Percentiles rank a stretch among this genome's conserved stretches.
These are phyloP conservation scores for Hymenoscyphus infarciens DNA, from an alignment of 2,329 filamentous ascomycete genomes.

Conservation along the genomic window DNA sequence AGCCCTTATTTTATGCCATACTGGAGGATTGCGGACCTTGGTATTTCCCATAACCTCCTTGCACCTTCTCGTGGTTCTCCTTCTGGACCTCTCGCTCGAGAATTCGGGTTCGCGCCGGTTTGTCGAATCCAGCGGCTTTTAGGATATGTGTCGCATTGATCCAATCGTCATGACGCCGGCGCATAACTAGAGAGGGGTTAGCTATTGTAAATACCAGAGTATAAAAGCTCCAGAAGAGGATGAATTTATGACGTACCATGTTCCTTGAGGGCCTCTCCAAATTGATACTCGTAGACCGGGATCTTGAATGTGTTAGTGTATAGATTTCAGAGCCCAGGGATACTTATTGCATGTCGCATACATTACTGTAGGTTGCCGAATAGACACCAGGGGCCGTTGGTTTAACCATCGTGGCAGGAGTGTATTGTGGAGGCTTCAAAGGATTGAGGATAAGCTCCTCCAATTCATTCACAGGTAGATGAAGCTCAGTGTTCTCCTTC, in stretches of 20 bases:
- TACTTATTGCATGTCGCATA: conserved; percentile 38
- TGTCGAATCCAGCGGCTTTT: conserved; percentile 95
- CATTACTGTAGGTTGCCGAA: conserved; percentile 67
- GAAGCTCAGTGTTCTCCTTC: neutral
- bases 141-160: conserved; percentile 99
- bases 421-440: neutral
- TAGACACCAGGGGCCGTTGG: conserved; percentile 46
- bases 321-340: neutral
- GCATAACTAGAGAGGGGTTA: conserved; percentile 60
- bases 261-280: conserved; percentile 70
- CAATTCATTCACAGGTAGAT: neutral
- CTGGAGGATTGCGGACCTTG: conserved; percentile 59
- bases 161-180: conserved; percentile 88
- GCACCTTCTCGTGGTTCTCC: conserved; percentile 94
- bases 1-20: conserved; percentile 12
- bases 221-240: too few relatives aligned
- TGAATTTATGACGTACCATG: conserved; percentile 52
- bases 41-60: conserved; percentile 98
- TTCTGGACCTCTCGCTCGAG: conserved; percentile 96
- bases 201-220: conserved; percentile 9
- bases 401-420: conserved; percentile 32
- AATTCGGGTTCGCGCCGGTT: conserved; percentile 90
- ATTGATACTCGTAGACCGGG: conserved; percentile 90
- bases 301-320: conserved; percentile 54
- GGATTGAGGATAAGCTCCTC: neutral